Conservation (phyloP, 2,329 filamentous ascomycete genomes). For the Phoma sp. region DNA sequence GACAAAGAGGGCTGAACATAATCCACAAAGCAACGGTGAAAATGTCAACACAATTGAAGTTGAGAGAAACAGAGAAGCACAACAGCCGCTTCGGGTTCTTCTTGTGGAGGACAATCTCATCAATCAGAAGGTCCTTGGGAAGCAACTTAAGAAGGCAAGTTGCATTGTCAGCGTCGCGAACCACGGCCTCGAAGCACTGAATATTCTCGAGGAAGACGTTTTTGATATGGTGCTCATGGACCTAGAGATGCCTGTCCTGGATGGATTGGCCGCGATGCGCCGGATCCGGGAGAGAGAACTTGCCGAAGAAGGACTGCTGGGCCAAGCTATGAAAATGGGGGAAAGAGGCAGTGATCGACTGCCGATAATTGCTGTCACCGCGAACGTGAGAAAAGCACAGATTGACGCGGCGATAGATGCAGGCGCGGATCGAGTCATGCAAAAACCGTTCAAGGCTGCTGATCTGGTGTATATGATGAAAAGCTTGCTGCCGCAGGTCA, state of each 20-base stretch:
- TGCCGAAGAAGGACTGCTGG: conserved; percentile 32
- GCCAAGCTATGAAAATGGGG: conserved; percentile 26
- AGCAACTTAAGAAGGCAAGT: conserved; percentile 43
- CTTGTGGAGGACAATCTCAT: conserved; percentile 50
- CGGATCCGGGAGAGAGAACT: conserved; percentile 56
- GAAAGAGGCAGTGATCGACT: conserved; percentile 28
- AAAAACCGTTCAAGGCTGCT: conserved; percentile 45
- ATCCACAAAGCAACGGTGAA: conserved; percentile 12
- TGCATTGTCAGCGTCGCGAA: conserved; percentile 41
- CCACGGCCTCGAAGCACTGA: conserved; percentile 47
- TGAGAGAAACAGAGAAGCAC: background rate
- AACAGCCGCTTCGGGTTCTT: conserved; percentile 32
- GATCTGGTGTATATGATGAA: conserved; percentile 46
- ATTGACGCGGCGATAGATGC: conserved; percentile 42
- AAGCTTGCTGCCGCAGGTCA: conserved; percentile 32
- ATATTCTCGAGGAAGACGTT: conserved; percentile 33
- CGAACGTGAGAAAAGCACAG: conserved; percentile 46
- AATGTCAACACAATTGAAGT: conserved; percentile 5
- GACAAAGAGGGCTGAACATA: conserved; percentile 31
- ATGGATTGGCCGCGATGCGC: conserved; percentile 51
- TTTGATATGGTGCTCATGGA: conserved; percentile 54
- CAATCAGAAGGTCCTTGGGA: conserved; percentile 47
- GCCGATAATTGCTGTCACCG: conserved; percentile 48
- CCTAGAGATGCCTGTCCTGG: conserved; percentile 63
- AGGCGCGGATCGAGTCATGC: conserved; percentile 46